Evolutionary conservation across 352 stramenopile genomes (phyloP).

Genomic region (Phytophthora tubulina): DNA sequence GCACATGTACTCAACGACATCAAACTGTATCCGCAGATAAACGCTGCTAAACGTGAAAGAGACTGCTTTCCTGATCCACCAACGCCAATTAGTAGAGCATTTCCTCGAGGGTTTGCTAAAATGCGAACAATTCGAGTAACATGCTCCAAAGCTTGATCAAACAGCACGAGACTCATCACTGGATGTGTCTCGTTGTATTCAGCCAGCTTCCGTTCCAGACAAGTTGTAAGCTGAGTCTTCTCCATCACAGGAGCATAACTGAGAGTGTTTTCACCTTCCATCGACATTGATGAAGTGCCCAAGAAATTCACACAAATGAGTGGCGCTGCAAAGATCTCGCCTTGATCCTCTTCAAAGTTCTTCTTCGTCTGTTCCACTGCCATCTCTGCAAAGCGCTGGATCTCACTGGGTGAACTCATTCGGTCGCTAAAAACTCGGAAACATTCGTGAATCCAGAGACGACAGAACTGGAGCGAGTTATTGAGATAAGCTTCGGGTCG

Average conservation of each 20-base stretch:
- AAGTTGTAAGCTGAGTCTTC: slow-evolving; percentile 58
- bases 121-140: slow-evolving; percentile 91
- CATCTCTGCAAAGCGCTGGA: slow-evolving; percentile 85
- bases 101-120: slow-evolving; percentile 73
- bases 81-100: slow-evolving; percentile 89
- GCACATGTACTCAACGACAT: slow-evolving; percentile 70
- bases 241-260: slow-evolving; percentile 67
- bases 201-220: slow-evolving; percentile 71
- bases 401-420: slow-evolving; percentile 79
- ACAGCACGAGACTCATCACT: slow-evolving; percentile 94
- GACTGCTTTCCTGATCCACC: slow-evolving; percentile 92
- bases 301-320: slow-evolving; percentile 84
- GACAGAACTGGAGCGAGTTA: slow-evolving; percentile 69
- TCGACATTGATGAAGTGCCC: slow-evolving; percentile 13
- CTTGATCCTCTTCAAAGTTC: slow-evolving; percentile 84
- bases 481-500: slow-evolving; percentile 72
- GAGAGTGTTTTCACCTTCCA: slow-evolving; percentile 22
- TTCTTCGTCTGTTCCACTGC: slow-evolving; percentile 89
- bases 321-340: slow-evolving; percentile 73
- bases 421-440: slow-evolving; percentile 93
- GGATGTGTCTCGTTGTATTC: slow-evolving; percentile 94
- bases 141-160: slow-evolving; percentile 93
- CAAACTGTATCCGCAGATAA: slow-evolving; percentile 85
- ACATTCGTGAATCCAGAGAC: slow-evolving; percentile 93
- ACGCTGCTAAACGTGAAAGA: slow-evolving; percentile 89